Conservation (phyloP, 352 stramenopile species). For the Pythium rhizo-oryzae region DNA sequence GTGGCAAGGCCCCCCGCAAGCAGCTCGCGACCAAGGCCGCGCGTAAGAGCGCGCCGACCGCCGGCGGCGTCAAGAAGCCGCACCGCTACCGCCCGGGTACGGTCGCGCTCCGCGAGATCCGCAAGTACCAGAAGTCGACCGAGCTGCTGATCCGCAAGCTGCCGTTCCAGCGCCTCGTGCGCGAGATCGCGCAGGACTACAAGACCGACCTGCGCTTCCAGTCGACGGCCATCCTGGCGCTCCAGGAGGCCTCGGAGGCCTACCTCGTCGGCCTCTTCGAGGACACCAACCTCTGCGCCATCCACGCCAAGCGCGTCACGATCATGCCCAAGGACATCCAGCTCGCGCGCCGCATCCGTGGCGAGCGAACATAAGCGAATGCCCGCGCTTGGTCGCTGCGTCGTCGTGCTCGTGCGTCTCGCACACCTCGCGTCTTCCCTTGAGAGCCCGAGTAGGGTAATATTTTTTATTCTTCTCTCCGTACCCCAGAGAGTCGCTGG, state of each 20-base stretch:
- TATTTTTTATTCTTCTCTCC: constrained; percentile 13
- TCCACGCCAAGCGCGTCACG: constrained; percentile 95
- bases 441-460: neutral
- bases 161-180: constrained; percentile 91
- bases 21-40: constrained; percentile 85
- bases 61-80: constrained; percentile 81
- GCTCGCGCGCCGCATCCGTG: constrained; percentile 90
- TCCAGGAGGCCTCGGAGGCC: constrained; percentile 82
- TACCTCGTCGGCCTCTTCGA: constrained; percentile 91
- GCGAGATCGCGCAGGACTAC: constrained; percentile 73
- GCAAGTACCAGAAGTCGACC: constrained; percentile 91
- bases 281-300: constrained; percentile 91
- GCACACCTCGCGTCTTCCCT: neutral
- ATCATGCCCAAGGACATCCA: constrained; percentile 96
- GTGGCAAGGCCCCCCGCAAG: constrained; percentile 87
- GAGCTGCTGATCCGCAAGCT: constrained; percentile 92
- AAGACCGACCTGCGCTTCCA: constrained; percentile 57
- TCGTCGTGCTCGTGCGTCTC: neutral
- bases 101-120: constrained; percentile 90
- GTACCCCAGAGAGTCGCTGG: constrained; percentile 14
- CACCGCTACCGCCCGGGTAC: constrained; percentile 52
- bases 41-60: constrained; percentile 78
- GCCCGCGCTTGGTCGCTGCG: neutral
- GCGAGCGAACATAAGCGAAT: constrained; percentile 32
- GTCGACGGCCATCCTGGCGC: constrained; percentile 59